Percentiles rank a stretch among this genome's conserved stretches.
phyloP scores from a whole-genome alignment of 2,329 filamentous ascomycete genomes.

The Bipolaris sorokiniana region DNA sequence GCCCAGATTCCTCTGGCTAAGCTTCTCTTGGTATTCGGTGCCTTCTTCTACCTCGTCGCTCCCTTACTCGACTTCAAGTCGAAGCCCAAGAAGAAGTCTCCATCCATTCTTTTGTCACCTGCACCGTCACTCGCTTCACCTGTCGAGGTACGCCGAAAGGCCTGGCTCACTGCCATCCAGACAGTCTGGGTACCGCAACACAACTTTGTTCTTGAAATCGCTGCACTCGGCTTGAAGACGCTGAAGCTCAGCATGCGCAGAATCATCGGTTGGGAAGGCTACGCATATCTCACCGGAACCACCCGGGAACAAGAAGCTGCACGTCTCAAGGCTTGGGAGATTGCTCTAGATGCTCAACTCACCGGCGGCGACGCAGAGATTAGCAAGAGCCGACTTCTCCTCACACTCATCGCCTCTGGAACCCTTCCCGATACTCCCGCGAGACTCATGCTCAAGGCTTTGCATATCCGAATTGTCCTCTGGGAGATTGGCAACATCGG shows the following conservation, averaged over 20 bases:
- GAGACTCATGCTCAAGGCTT: constrained; percentile 86
- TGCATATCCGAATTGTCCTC: constrained; percentile 87
- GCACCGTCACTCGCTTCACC: constrained; percentile 79
- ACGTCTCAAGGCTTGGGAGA: constrained; percentile 88
- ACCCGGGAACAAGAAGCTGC: constrained; percentile 85
- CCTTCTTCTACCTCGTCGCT: constrained; percentile 62
- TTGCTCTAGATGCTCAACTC: constrained; percentile 90
- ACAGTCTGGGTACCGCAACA: constrained; percentile 90
- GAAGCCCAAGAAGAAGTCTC: constrained; percentile 58
- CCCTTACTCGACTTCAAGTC: constrained; percentile 64
- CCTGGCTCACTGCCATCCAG: constrained; percentile 92
- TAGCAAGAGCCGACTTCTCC: constrained; percentile 81
- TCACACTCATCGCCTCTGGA: constrained; percentile 86
- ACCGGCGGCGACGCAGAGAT: constrained; percentile 89
- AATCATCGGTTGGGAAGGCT: constrained; percentile 75
- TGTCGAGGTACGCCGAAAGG: constrained; percentile 82
- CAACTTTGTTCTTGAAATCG: constrained; percentile 83
- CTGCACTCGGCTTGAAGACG: constrained; percentile 79
- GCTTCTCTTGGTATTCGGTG: constrained; percentile 58
- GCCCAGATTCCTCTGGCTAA: constrained; percentile 56
- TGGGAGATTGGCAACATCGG: constrained; percentile 76
- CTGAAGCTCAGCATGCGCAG: constrained; percentile 82
- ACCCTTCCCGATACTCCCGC: constrained; percentile 83
- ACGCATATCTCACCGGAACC: constrained; percentile 78
- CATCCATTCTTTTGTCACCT: constrained; percentile 50